Evolutionary conservation across 2,329 filamentous ascomycete species (phyloP).

Genomic region (Diplodia corticola): DNA sequence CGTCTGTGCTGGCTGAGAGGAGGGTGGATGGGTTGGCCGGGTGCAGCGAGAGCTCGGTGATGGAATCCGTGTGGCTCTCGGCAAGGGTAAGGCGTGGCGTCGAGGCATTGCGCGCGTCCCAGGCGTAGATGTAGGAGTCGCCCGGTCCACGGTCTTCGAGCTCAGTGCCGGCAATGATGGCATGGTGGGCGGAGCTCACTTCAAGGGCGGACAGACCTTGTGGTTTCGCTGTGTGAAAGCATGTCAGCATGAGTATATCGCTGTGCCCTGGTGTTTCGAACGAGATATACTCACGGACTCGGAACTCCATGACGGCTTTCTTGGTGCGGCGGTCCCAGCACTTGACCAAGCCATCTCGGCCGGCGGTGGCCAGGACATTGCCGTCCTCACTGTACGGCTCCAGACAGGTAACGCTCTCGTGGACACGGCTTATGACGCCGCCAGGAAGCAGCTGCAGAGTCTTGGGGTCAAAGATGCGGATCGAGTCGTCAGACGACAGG

Average conservation of each 20-base stretch:
- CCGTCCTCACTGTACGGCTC: conserved; percentile 55
- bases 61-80: conserved; percentile 57
- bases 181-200: conserved; percentile 56
- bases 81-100: conserved; percentile 42
- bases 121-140: conserved; percentile 41
- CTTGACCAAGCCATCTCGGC: conserved; percentile 67
- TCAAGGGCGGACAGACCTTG: conserved; percentile 66
- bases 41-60: conserved; percentile 63
- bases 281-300: conserved; percentile 33
- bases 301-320: conserved; percentile 45
- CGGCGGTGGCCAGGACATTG: conserved; percentile 65
- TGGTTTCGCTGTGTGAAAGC: conserved; percentile 44
- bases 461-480: conserved; percentile 64
- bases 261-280: neutral
- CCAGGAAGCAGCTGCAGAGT: conserved; percentile 54
- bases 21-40: conserved; percentile 61
- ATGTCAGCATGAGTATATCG: neutral
- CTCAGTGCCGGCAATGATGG: conserved; percentile 73
- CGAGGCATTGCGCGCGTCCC: conserved; percentile 41
- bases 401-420: conserved; percentile 65
- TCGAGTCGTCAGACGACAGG: conserved; percentile 69
- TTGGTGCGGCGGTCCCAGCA: conserved; percentile 65
- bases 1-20: conserved; percentile 77
- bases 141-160: conserved; percentile 54
- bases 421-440: conserved; percentile 52